phyloP scores from a whole-genome alignment of 371 early-diverging fungal genomes.

The Lichtheimia ramosa region DNA sequence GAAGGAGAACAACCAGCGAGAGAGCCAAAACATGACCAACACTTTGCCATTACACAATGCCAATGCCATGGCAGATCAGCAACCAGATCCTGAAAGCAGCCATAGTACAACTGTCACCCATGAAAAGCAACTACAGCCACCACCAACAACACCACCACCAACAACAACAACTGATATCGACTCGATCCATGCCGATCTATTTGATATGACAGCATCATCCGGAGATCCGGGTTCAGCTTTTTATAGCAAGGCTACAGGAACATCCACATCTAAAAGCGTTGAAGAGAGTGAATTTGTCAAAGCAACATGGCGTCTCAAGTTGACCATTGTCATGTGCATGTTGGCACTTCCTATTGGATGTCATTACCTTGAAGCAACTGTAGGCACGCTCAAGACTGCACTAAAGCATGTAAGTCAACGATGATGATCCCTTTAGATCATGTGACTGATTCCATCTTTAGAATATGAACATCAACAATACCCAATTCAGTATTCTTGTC shows the following conservation, averaged over 20 bases:
- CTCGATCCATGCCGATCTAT: slow-evolving; percentile 11
- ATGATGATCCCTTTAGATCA: neutral
- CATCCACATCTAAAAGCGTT: neutral
- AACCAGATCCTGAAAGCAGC: neutral
- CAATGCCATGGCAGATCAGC: too few relatives aligned
- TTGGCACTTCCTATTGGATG: slow-evolving; percentile 32
- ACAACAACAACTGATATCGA: neutral
- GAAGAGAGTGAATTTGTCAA: slow-evolving; percentile 5
- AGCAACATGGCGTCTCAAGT: slow-evolving; percentile 17
- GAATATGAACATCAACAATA: slow-evolving; percentile 60
- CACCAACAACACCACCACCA: neutral
- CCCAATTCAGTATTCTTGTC: slow-evolving; percentile 69
- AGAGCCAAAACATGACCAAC: too few relatives aligned
- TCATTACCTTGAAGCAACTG: slow-evolving; percentile 45
- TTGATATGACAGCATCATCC: neutral
- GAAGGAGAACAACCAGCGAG: too few relatives aligned
- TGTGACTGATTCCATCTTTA: neutral
- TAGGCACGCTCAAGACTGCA: slow-evolving; percentile 42
- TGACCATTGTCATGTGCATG: slow-evolving; percentile 17
- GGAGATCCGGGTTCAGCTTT: neutral
- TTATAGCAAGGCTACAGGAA: slow-evolving; percentile 11
- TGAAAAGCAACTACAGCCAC: too few relatives aligned
- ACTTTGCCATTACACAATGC: too few relatives aligned
- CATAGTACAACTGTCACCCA: too few relatives aligned
- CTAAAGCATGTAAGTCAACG: slow-evolving; percentile 36